Percentiles rank a stretch among this genome's conserved stretches.
Conservation (phyloP, 2,329 filamentous ascomycete species). For the Colletotrichum sp. region DNA sequence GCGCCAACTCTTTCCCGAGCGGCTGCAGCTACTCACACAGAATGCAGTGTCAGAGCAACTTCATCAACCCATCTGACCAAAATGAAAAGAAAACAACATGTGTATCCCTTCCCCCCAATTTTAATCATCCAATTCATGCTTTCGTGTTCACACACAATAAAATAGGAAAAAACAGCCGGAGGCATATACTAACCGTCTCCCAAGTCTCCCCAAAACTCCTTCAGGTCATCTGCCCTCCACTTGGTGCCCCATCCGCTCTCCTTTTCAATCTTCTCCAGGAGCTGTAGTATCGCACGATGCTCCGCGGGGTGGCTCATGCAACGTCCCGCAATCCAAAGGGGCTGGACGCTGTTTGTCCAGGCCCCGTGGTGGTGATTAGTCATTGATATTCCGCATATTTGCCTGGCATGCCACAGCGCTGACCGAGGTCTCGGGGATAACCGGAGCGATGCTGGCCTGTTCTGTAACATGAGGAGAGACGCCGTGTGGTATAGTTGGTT, state of each 20-base stretch:
- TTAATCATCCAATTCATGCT: not conserved
- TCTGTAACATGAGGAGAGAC: constrained; percentile 55
- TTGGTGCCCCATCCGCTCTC: constrained; percentile 58
- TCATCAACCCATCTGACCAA: not conserved
- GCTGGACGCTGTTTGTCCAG: constrained; percentile 63
- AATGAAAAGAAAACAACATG: not conserved
- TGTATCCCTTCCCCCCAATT: not conserved
- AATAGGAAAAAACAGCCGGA: constrained; percentile 1
- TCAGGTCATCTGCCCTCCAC: constrained; percentile 57
- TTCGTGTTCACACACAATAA: not conserved
- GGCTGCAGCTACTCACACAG: constrained; percentile 7
- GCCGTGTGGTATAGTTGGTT: constrained; percentile 64
- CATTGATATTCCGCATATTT: constrained; percentile 60
- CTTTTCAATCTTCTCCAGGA: constrained; percentile 54
- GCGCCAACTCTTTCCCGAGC: constrained; percentile 13
- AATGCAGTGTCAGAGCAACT: not conserved
- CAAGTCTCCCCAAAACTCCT: constrained; percentile 40
- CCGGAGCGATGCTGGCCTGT: constrained; percentile 35
- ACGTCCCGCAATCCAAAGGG: constrained; percentile 60
- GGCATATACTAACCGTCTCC: constrained; percentile 19
- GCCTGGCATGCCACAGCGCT: constrained; percentile 58
- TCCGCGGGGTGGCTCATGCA: constrained; percentile 56
- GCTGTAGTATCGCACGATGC: constrained; percentile 41
- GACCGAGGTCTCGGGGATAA: constrained; percentile 34
- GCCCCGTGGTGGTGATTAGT: constrained; percentile 61